Conservation (phyloP, 2,329 filamentous ascomycete genomes). For the Xylariaceae sp. region DNA sequence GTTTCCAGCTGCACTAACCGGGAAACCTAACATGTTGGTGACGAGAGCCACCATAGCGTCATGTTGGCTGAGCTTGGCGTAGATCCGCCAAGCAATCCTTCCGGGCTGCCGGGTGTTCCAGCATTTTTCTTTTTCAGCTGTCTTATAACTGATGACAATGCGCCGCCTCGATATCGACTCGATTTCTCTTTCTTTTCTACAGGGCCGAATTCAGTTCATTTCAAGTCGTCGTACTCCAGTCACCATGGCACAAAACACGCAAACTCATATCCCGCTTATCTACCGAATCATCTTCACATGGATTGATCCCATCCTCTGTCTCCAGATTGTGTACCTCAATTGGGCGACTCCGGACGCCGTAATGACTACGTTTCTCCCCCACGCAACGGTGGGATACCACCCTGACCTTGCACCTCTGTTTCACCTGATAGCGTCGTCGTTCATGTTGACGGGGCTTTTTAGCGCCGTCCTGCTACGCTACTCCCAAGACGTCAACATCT, state of each 20-base stretch:
- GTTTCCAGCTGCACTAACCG: background rate
- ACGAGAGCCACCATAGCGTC: background rate
- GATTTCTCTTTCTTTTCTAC: background rate
- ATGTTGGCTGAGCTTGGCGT: constrained; percentile 23
- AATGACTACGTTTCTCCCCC: background rate
- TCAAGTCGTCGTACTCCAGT: background rate
- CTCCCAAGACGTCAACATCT: background rate
- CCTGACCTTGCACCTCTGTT: constrained; percentile 1
- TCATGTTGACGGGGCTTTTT: background rate
- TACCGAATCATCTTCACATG: background rate
- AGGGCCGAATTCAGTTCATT: constrained; percentile 8
- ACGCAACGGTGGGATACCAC: background rate
- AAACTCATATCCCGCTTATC: constrained; percentile 2
- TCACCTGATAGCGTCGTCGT: background rate
- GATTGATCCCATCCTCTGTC: background rate
- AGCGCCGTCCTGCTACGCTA: background rate
- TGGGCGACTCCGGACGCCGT: background rate
- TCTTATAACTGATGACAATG: constrained; percentile 21
- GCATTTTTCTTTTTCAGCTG: constrained; percentile 23
- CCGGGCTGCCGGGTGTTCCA: too few species aligned
- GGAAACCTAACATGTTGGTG: background rate
- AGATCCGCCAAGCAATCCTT: constrained; percentile 12
- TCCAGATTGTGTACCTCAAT: background rate
- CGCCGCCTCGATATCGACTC: constrained; percentile 9
- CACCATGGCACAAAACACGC: constrained; percentile 10